A percentile compares a stretch with the other conserved stretches of the same genome.
Evolutionary conservation across 306 rosid genomes (phyloP).

Genomic region (Rosa lucieae): DNA sequence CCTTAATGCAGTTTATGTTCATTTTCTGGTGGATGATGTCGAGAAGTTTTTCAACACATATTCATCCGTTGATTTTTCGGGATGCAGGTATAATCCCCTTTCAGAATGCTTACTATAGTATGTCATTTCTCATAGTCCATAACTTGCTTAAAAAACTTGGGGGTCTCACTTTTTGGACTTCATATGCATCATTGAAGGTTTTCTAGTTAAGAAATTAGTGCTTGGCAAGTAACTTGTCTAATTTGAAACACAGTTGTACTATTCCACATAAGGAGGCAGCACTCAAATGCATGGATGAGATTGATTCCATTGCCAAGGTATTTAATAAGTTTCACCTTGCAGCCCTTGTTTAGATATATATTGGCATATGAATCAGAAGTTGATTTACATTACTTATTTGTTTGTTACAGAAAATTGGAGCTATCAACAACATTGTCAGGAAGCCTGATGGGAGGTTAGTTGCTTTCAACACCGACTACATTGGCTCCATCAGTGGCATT

Average conservation of each 20-base stretch:
- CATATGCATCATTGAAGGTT: background rate
- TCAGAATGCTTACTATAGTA: background rate
- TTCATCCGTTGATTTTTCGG: slow-evolving; percentile 39
- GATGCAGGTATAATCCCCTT: slow-evolving; percentile 42
- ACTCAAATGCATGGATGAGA: slow-evolving; percentile 48
- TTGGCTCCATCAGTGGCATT: slow-evolving; percentile 33
- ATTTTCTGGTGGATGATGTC: slow-evolving; percentile 44
- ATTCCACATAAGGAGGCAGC: slow-evolving; percentile 57
- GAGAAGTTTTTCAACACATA: slow-evolving; percentile 41
- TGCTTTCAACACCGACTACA: slow-evolving; percentile 35
- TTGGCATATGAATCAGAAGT: background rate
- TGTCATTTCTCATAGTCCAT: background rate
- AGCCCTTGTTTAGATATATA: too few relatives aligned
- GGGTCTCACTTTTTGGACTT: background rate
- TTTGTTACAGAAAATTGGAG: slow-evolving; percentile 33
- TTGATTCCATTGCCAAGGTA: slow-evolving; percentile 51
- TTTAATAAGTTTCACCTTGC: background rate
- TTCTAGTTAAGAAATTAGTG: background rate
- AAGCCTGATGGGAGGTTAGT: slow-evolving; percentile 29
- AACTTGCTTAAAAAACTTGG: background rate
- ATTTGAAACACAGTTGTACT: slow-evolving; percentile 38
- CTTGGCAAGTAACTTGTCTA: background rate
- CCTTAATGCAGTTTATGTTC: slow-evolving; percentile 46
- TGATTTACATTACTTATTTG: background rate
- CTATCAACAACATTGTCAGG: slow-evolving; percentile 32